Evolutionary conservation across 106 monocot species (phyloP).

Genomic region (Allium cepa): DNA sequence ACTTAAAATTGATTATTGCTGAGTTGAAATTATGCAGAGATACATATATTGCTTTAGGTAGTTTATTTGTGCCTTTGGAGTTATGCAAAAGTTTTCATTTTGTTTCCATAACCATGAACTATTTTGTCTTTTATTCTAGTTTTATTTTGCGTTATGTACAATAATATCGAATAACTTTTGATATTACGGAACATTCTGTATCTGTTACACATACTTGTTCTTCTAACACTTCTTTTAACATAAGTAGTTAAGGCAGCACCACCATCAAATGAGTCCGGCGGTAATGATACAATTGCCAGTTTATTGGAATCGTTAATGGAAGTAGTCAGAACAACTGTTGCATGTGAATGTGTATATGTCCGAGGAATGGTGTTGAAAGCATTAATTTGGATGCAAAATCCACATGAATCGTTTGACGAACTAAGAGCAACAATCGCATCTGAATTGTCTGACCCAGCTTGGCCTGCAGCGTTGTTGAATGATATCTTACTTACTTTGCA

Average conservation of each 20-base stretch:
- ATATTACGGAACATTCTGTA: no score
- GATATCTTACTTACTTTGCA: conserved; percentile 91
- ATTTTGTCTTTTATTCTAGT: no score
- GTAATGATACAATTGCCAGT: conserved; percentile 75
- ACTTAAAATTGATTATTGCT: no score
- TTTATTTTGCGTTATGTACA: no score
- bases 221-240: neutral
- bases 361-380: conserved; percentile 96
- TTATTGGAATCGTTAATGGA: conserved; percentile 97
- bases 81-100: no score
- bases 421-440: conserved; percentile 84
- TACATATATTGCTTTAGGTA: no score
- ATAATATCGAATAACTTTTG: no score
- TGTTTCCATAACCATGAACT: no score
- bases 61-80: no score
- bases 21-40: no score
- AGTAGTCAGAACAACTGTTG: conserved; percentile 97
- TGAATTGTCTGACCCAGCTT: conserved; percentile 90
- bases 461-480: conserved; percentile 85
- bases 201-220: no score
- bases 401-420: conserved; percentile 92
- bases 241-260: conserved; percentile 24
- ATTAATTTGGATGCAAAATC: conserved; percentile 98
- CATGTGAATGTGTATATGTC: conserved; percentile 99
- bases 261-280: conserved; percentile 50